Evolutionary conservation across 108 stramenopile genomes (phyloP), one percentile per base, ranked within the genome.

Genomic region (Bacterosira constricta): DNA sequence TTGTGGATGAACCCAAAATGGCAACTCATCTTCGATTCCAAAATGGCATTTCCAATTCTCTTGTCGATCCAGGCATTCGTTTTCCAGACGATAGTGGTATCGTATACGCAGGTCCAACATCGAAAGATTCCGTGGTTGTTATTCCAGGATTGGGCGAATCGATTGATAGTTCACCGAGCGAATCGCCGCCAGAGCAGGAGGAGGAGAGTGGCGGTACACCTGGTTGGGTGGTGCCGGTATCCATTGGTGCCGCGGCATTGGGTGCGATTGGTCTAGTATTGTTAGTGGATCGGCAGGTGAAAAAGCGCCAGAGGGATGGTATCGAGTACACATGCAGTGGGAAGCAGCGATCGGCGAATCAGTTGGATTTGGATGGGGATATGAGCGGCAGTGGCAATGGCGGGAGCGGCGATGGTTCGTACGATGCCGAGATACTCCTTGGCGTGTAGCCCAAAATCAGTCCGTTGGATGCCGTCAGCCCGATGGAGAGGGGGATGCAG

Each of bases 1-100:
- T 58, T 6, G 23, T 34, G 10, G 51, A 69, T 15, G 50, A 69
- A 47, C 37, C 68, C 18, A 47, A 45, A 41, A 18, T 27, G 32
- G 54, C 34, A 2, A 69, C 51, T 2, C 29, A 56, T 30, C 31
- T 36, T 11, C 6, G 8, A 41, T 69, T 56, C 37, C 44, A 46
- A 17, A 29, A 44, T 23, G 45, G 54, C 30, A 34, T 69, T 6
- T 18, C 54, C 3, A 30, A 45, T 27, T 55, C 56, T 15, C 37
- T 69, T 17, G 13, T 20, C 30, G 46, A 57, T 17, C 42, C 29
- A 1, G 56, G 45, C 3, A 4, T 45, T 18, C 1, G 32, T 17
- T 69, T 69, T 47, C 56, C 56, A 29, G 35, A 1, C 3, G 56
- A 56, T 17, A 69, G 68, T 47, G 56, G 56, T 45, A 7, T 69